phyloP scores from a whole-genome alignment of 805 yeast genomes.

The Teunomyces stri region DNA sequence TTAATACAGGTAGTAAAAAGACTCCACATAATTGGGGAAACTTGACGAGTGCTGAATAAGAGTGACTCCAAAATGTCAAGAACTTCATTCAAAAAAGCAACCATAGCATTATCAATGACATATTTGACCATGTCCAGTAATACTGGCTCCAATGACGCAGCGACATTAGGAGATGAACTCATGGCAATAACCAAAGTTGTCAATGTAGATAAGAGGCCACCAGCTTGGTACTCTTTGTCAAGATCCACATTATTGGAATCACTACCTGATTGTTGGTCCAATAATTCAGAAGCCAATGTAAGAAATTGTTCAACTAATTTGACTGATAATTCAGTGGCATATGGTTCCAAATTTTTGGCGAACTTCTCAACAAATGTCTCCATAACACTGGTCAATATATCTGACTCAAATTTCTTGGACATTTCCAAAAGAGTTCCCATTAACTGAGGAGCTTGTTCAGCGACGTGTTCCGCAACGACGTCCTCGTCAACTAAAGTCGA shows the following conservation, averaged over 20 bases:
- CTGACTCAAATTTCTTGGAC: constrained; percentile 44
- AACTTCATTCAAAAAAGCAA: constrained; percentile 35
- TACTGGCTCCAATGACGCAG: constrained; percentile 31
- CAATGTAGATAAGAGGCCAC: constrained; percentile 41
- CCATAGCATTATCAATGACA: constrained; percentile 40
- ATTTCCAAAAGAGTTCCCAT: constrained; percentile 44
- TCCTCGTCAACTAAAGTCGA: constrained; percentile 46
- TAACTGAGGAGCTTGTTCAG: constrained; percentile 44
- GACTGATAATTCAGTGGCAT: constrained; percentile 55
- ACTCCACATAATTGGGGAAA: constrained; percentile 54
- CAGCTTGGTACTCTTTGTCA: constrained; percentile 45
- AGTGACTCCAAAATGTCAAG: constrained; percentile 51
- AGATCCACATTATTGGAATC: constrained; percentile 18
- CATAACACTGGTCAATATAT: constrained; percentile 44
- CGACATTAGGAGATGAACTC: constrained; percentile 39
- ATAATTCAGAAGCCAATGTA: constrained; percentile 60
- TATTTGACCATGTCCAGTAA: constrained; percentile 32
- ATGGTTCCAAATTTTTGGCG: constrained; percentile 57
- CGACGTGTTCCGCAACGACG: constrained; percentile 40
- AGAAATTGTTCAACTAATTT: constrained; percentile 73
- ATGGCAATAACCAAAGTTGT: constrained; percentile 43
- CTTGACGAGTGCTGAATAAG: constrained; percentile 50
- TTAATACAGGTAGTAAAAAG: constrained; percentile 47
- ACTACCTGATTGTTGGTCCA: constrained; percentile 21
- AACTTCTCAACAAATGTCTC: constrained; percentile 45